Evolutionary conservation across 176 grass and related monocot genomes (phyloP).

Genomic region (Zea mays): Zm-B73-REFERENCE-NAM-5.0 NC_050097.1:12761501-12762000

Average conservation of each 20-base stretch:
- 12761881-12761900: constrained; percentile 29
- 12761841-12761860: constrained; percentile 30
- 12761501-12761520: no score
- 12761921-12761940: neutral
- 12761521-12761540: no score
- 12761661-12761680: neutral
- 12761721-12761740: neutral
- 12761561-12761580: constrained; percentile 34
- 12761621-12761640: constrained; percentile 27
- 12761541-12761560: neutral
- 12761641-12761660: constrained; percentile 9
- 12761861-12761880: constrained; percentile 31
- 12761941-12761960: constrained; percentile 33
- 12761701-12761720: constrained; percentile 1
- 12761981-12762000: no score
- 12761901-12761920: constrained; percentile 8
- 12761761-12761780: constrained; percentile 52
- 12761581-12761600: constrained; percentile 24
- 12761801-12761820: constrained; percentile 19
- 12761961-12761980: constrained; percentile 52
- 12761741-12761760: constrained; percentile 30
- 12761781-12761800: neutral
- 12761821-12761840: constrained; percentile 31
- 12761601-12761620: constrained; percentile 18
- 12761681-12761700: neutral